Percentiles rank a stretch among this genome's conserved stretches.
Evolutionary conservation across 2,329 filamentous ascomycete genomes (phyloP).

Genomic region (Botryotinia narcissicola): DNA sequence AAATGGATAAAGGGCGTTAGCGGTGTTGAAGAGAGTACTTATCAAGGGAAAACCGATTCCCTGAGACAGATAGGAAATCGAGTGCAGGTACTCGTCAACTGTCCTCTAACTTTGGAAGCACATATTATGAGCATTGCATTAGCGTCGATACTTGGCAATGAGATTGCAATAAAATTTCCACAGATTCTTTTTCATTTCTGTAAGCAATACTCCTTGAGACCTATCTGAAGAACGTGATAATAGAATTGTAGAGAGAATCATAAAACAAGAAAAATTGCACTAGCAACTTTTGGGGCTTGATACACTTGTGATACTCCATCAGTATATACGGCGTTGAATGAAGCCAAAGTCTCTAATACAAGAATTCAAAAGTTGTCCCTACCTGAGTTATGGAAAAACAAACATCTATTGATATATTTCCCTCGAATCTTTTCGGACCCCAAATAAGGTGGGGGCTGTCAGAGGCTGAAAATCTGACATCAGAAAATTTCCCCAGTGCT

Average conservation of each 20-base stretch:
- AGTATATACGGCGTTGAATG: too few relatives aligned
- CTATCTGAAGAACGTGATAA: neutral
- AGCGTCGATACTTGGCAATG: neutral
- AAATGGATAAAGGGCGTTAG: too few relatives aligned
- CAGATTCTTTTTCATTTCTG: too few relatives aligned
- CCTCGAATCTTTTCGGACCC: neutral
- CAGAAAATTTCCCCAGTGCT: neutral
- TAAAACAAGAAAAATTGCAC: neutral
- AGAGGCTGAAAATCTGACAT: neutral
- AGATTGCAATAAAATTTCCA: neutral
- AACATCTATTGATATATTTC: neutral
- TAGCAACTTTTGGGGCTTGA: neutral
- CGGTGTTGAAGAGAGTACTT: neutral
- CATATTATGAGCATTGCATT: neutral
- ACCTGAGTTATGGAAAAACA: neutral
- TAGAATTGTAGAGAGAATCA: neutral
- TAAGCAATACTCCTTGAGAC: neutral
- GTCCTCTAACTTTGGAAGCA: neutral
- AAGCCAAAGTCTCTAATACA: neutral
- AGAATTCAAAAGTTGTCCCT: neutral
- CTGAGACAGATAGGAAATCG: too few relatives aligned
- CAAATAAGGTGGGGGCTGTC: neutral
- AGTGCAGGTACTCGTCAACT: too few relatives aligned
- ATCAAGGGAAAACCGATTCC: rapidly evolving
- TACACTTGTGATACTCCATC: neutral